These are phyloP conservation scores for Linnemannia schmuckeri DNA, from an alignment of 192 early-diverging fungal species.

Conservation along the genomic window DNA sequence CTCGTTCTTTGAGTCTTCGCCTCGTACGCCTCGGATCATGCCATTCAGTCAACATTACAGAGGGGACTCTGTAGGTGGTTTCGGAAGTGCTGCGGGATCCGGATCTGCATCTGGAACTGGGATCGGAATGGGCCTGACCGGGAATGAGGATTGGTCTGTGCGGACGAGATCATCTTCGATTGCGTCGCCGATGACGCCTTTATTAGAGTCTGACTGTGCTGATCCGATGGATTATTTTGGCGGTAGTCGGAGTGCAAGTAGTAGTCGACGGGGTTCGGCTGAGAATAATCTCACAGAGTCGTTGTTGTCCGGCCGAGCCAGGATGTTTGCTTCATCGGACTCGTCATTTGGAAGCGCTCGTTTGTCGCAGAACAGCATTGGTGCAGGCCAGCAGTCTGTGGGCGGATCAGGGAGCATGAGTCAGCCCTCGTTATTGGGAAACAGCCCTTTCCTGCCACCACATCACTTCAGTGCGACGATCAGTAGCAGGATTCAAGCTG, in stretches of 20 bases:
- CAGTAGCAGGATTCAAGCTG: background rate
- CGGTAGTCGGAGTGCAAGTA: slow-evolving; percentile 46
- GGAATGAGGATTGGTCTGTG: slow-evolving; percentile 36
- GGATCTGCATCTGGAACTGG: background rate
- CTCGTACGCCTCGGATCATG: slow-evolving; percentile 47
- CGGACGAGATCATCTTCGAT: slow-evolving; percentile 38
- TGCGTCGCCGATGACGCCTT: slow-evolving; percentile 32
- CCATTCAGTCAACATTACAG: slow-evolving; percentile 42
- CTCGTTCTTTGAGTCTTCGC: slow-evolving; percentile 48
- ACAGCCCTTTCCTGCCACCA: background rate
- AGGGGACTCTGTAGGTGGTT: background rate
- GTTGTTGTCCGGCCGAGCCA: slow-evolving; percentile 27
- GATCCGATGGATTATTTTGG: slow-evolving; percentile 47
- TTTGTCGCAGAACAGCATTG: background rate
- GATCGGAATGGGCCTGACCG: background rate
- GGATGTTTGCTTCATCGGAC: slow-evolving; percentile 38
- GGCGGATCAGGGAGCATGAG: background rate
- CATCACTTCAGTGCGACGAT: background rate
- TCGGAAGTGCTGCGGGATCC: background rate
- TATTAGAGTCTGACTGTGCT: slow-evolving; percentile 27
- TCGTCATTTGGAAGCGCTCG: background rate
- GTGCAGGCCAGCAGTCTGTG: background rate
- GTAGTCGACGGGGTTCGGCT: slow-evolving; percentile 37
- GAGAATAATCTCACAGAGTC: slow-evolving; percentile 54
- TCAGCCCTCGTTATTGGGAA: background rate